Evolutionary conservation across 140 eudicot species (phyloP).

Genomic region (Anethum foeniculum): DNA sequence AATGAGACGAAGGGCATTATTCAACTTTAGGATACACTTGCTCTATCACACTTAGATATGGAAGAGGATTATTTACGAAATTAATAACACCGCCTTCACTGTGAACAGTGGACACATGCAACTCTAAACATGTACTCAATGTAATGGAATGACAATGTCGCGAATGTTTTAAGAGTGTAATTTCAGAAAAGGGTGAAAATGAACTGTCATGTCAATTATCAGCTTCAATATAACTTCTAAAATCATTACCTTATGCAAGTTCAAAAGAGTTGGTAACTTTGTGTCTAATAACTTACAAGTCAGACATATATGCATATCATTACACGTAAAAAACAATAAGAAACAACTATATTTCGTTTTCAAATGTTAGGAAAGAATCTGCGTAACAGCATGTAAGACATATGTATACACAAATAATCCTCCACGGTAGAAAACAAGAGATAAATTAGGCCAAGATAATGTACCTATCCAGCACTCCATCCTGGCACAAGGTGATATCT

Average conservation of each 20-base stretch:
- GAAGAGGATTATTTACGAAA: background rate
- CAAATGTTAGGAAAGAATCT: background rate
- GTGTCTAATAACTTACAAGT: background rate
- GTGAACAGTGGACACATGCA: background rate
- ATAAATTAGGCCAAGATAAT: slow-evolving; percentile 1
- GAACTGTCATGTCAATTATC: no score
- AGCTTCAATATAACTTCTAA: background rate
- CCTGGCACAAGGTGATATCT: slow-evolving; percentile 97
- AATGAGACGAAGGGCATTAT: background rate
- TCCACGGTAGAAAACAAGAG: background rate
- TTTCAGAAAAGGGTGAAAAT: no score
- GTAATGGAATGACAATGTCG: background rate
- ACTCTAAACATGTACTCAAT: background rate
- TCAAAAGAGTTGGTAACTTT: background rate
- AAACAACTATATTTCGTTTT: background rate
- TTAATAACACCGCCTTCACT: background rate
- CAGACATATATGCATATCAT: background rate
- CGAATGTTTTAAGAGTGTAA: background rate
- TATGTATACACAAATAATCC: background rate
- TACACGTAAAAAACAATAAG: background rate
- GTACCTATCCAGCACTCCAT: slow-evolving; percentile 99
- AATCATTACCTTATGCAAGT: background rate
- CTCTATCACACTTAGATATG: background rate
- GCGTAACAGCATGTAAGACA: background rate
- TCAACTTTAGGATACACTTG: background rate